These are phyloP conservation scores for Malus domestica DNA, from an alignment of 306 rosid species.

Conservation along the genomic window DNA sequence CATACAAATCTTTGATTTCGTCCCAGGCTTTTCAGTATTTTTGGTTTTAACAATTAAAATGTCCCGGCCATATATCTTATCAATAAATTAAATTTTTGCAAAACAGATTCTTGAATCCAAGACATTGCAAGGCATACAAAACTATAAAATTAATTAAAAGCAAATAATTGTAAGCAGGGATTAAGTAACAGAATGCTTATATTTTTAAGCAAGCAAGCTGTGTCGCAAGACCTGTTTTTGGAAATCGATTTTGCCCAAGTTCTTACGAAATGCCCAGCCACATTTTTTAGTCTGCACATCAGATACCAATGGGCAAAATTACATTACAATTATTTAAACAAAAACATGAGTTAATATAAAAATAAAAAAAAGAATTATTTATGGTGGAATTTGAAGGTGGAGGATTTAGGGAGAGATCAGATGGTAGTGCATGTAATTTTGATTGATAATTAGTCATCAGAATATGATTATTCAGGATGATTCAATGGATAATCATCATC, in stretches of 20 bases:
- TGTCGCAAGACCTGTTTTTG: conserved; percentile 11
- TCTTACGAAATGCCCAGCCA: conserved; percentile 5
- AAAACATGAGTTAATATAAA: neutral
- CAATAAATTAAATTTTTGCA: too few species aligned
- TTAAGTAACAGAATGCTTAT: conserved; percentile 6
- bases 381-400: neutral
- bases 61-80: too few species aligned
- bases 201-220: neutral
- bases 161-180: neutral
- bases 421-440: conserved; percentile 18
- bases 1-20: too few species aligned
- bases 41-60: too few species aligned
- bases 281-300: neutral
- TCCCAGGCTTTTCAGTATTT: too few species aligned
- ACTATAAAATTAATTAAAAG: neutral
- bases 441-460: conserved; percentile 2
- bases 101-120: too few species aligned
- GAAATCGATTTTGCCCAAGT: neutral
- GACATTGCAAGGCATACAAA: neutral
- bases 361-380: neutral
- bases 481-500: conserved; percentile 11
- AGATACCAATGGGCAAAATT: conserved; percentile 4
- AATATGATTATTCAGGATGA: conserved; percentile 1
- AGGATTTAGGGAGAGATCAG: conserved; percentile 1
- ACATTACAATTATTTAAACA: neutral